Conservation (phyloP, 225 moss, liverwort and hornwort species). For the Marchantia polymorpha region DNA sequence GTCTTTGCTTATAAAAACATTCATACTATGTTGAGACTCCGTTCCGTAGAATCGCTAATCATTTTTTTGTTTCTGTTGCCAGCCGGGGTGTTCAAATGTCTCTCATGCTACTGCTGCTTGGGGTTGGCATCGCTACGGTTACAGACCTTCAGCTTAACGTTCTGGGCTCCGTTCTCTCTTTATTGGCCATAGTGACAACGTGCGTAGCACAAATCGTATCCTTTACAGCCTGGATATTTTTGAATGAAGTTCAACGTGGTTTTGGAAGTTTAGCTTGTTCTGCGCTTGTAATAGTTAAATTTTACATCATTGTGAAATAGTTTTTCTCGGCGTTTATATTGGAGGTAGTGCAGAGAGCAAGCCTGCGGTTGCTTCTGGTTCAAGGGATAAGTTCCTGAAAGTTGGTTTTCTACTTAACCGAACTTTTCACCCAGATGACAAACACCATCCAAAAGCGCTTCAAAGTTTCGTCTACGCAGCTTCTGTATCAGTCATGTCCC, state of each 20-base stretch:
- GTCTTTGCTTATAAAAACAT: background rate
- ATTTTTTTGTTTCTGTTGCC: conserved; percentile 13
- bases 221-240: conserved; percentile 8
- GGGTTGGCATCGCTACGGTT: conserved; percentile 60
- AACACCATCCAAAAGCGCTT: conserved; percentile 61
- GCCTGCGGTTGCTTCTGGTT: background rate
- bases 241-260: background rate
- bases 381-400: background rate
- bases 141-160: conserved; percentile 54
- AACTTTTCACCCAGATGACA: conserved; percentile 46
- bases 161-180: conserved; percentile 50
- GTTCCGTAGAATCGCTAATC: background rate
- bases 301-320: background rate
- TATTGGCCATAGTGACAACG: conserved; percentile 54
- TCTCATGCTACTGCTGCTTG: conserved; percentile 54
- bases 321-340: background rate
- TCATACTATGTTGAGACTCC: background rate
- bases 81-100: conserved; percentile 88
- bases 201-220: conserved; percentile 99
- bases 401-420: conserved; percentile 44
- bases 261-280: background rate
- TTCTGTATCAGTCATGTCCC: conserved; percentile 60
- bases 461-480: conserved; percentile 58
- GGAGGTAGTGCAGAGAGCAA: background rate
- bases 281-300: background rate